Base-by-base conservation (phyloP, 768 basidiomycete species). In the Phanerochaete sordida region DNA sequence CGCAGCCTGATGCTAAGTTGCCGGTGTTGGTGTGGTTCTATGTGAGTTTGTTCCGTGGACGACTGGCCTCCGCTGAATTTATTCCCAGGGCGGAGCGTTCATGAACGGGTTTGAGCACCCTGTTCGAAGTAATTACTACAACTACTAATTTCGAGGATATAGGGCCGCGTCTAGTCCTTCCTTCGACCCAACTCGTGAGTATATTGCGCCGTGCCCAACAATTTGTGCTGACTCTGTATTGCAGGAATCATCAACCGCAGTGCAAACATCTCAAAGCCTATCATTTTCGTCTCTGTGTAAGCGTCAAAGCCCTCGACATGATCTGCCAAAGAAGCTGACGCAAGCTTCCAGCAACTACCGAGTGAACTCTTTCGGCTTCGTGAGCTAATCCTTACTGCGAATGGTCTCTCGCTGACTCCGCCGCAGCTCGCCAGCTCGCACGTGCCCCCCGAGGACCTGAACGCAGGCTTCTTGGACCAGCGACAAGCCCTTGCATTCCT, bases 401-500 rank as follows among this genome's bases (percentile, higher is more conserved):
- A n/a, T n/a, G n/a, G n/a, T n/a, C n/a, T 33, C 16, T 7, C 31
- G 27, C 19, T 30, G 1, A 19, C 23, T 39, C 78, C 44, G 16
- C 11, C 28, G n/a, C 30, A 81, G 79, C 72, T 85, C 26, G 72
- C 84, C 1, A 84, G 83, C 55, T 58, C 69, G 1, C 69, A 74
- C 55, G 75, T 84, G 3, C 70, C 74, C 0, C 70, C 81, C 0
- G 66, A 81, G 61, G 81, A 85, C 61, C 72, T 85, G 27, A 88
- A 69, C 21, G 66, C 66, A 1, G 68, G 68, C 16, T 46, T 69
- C 0, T 62, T 58, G 8, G 88, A 91, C 68, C 86, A 89, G 69
- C 72, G 77, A 1, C 73, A 77, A 33, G 85, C 86, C 0, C 70
- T 91, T 0, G 65, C 72, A n/a, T 90, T 87, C 68, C 72, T 90